These are phyloP conservation scores for Verticillium zaregamsianum DNA, from an alignment of 2,329 filamentous ascomycete species.

Conservation along the genomic window DNA sequence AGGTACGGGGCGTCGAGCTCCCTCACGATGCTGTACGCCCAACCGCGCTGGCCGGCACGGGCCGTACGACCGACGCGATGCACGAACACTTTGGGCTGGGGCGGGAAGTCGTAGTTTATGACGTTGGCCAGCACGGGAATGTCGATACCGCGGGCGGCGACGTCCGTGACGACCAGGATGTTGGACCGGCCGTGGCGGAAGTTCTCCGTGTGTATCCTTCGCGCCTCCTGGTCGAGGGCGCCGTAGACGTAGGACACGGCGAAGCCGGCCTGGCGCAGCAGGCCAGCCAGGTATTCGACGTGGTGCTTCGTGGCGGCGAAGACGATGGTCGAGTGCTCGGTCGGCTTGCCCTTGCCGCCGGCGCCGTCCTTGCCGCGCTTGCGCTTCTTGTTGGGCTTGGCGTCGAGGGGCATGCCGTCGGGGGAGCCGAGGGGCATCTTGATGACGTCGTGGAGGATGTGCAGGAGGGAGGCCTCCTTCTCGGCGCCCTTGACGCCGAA, in stretches of 20 bases:
- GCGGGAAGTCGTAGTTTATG: constrained; percentile 97
- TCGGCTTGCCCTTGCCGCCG: constrained; percentile 65
- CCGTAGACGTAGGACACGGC: constrained; percentile 93
- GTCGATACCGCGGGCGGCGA: constrained; percentile 95
- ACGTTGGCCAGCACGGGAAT: constrained; percentile 95
- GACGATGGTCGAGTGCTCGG: constrained; percentile 87
- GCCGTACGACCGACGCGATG: constrained; percentile 95
- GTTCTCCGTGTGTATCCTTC: constrained; percentile 86
- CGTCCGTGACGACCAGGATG: constrained; percentile 92
- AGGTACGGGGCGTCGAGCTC: constrained; percentile 89
- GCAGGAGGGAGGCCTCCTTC: constrained; percentile 87
- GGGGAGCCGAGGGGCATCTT: constrained; percentile 73
- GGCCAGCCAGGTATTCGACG: constrained; percentile 81
- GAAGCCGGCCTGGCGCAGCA: constrained; percentile 81
- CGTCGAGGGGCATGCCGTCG: constrained; percentile 42
- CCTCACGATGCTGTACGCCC: constrained; percentile 90
- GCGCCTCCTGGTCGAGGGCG: constrained; percentile 87
- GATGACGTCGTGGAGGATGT: constrained; percentile 88
- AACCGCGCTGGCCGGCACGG: constrained; percentile 85
- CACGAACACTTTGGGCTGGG: constrained; percentile 94
- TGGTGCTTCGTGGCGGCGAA: constrained; percentile 96
- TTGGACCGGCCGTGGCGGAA: constrained; percentile 83
- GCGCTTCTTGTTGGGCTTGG: constrained; percentile 60
- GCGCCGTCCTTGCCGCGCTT: constrained; percentile 56
- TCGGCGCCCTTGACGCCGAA: constrained; percentile 90